Evolutionary conservation across 306 rosid species (phyloP), one percentile per base, ranked within the genome.

Genomic region (Vigna angularis): DNA sequence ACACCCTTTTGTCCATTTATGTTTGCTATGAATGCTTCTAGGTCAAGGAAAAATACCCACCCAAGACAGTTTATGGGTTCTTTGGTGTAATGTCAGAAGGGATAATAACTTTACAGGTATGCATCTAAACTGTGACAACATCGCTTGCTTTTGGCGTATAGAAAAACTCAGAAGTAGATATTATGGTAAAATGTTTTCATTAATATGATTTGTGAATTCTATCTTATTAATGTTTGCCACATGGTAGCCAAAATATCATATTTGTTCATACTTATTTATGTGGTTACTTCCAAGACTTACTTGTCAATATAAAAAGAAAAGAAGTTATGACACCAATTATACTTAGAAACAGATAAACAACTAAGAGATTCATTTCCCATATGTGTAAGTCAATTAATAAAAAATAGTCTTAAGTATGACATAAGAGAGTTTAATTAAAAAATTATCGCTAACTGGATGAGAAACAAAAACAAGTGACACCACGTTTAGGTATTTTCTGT

Each of bases 21-120:
- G 58, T 22, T 72, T 2, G 58, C 10, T 17, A 56, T 52, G 58
- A 52, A 55, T 66, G 79, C 47, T 66, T 57, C 12, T 61, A 63
- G 56, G 49, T 56, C 50, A 79, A 71, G 66, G 38, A 47, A 72
- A 42, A 42, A 61, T 58, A 42, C 20, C 53, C 56, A 36, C 45
- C 55, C 22, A 13, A 67, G 38, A 18, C 12, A 30, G 14, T 42
- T 55, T 24, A 17, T 49, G 66, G 34, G 24, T 75, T 64, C 51
- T 55, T 64, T 36, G 9, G 8, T 36, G 66, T 53, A 64, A 48
- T 53, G 40, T 49, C 11, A 38, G 38, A 6, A 38, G 36, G 24
- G 24, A 42, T 15, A 34, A 42, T 15, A 34, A 5, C 66, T 76
- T 52, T 65, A 51, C 44, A 66, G 15, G 26, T 24, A 40, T 40